Evolutionary conservation across 2,329 filamentous ascomycete species (phyloP).

Genomic region (Nemania sp.): DNA sequence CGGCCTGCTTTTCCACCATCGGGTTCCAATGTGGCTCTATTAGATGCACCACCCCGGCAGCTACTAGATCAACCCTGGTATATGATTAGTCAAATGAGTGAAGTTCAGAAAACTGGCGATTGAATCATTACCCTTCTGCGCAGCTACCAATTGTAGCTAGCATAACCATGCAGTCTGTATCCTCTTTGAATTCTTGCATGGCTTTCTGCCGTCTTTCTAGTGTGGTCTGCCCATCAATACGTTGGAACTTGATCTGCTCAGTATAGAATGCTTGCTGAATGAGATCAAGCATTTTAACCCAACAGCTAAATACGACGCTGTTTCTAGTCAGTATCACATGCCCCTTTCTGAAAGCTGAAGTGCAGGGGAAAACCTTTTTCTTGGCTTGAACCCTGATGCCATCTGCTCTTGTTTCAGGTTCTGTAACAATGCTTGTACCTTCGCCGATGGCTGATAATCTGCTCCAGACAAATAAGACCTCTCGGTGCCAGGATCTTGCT

Average conservation of each 20-base stretch:
- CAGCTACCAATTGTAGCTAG: constrained; percentile 38
- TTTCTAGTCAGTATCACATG: neutral
- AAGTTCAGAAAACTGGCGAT: no score
- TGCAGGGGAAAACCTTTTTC: neutral
- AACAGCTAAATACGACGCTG: constrained; percentile 38
- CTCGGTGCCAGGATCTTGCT: no score
- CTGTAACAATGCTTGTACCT: neutral
- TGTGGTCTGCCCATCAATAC: constrained; percentile 35
- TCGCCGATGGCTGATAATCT: neutral
- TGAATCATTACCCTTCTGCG: constrained; percentile 35
- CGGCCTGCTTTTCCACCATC: constrained; percentile 54
- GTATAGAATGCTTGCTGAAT: constrained; percentile 23
- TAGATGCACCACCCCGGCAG: constrained; percentile 53
- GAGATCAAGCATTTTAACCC: constrained; percentile 38
- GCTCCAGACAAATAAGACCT: no score
- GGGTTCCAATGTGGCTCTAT: constrained; percentile 61
- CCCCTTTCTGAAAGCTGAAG: neutral
- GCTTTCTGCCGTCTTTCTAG: constrained; percentile 19
- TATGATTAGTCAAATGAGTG: neutral
- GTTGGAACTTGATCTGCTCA: constrained; percentile 14
- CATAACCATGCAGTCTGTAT: constrained; percentile 34
- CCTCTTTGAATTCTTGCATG: constrained; percentile 25
- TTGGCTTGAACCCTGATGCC: neutral
- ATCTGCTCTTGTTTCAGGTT: neutral
- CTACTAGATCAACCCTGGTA: constrained; percentile 50